Evolutionary conservation across 2,329 filamentous ascomycete genomes (phyloP), one percentile per base, ranked within the genome.

Genomic region (Ascochyta rabiei): DNA sequence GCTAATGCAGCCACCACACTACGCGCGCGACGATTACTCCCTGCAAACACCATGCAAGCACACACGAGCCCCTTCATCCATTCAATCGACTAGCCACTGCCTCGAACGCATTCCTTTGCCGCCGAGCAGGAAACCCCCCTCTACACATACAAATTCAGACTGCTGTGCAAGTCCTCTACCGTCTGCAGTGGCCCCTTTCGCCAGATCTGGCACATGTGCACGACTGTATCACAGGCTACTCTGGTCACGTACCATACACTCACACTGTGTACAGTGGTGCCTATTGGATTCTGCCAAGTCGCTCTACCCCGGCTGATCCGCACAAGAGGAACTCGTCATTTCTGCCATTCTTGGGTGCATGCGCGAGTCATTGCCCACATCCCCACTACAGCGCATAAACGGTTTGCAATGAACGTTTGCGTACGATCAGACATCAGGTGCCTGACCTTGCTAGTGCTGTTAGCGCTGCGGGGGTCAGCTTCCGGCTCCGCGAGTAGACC

Each of bases 1-100:
- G 46, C 52, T 55, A 55, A 50, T 47, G 52, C 52, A 50, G 52
- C 52, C 41, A 47, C 52, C 23, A 44, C 40, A 26, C 35, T 55
- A 50, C 41, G 41, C 46, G 46, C 41, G 41, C 46, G 46, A 55
- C 41, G 15, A 28, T 16, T 35, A n/a, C 23, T 49, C 52, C 52
- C 52, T 50, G 52, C 45, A 45, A 37, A 23, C 28, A 31, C 33
- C 40, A 21, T 40, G 35, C 49, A 28, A 13, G 49, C 34, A 47
- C 46, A 55, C 41, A 54, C n/a, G 30, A 34, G 47, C 52, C 52
- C 52, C 52, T 28, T 18, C 52, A 46, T 16, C 31, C 41, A 41
- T 35, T 13, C 41, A 37, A 30, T 8, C 40, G 6, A 26, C 40
- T 24, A 49, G 10, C 35, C 30, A 19, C 37, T 19, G 8, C 15